Percentiles rank a stretch among this genome's conserved stretches.
These are phyloP conservation scores for Physaria fendleri DNA, from an alignment of 345 rosid genomes.

Conservation along the genomic window DNA sequence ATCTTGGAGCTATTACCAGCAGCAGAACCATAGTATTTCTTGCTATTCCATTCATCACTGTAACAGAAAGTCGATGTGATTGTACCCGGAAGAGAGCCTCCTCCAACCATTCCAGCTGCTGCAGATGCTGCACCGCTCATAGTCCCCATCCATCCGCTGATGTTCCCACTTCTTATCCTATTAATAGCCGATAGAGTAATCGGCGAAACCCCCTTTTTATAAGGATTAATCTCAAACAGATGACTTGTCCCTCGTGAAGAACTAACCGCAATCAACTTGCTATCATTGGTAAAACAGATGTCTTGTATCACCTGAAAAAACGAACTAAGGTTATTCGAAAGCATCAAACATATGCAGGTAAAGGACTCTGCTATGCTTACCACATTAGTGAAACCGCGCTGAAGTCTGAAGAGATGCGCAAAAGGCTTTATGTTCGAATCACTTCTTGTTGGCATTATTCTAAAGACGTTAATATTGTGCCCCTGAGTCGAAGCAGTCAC, in stretches of 20 bases:
- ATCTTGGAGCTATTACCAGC: constrained; percentile 33
- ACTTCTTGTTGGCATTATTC: constrained; percentile 32
- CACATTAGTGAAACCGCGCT: not conserved
- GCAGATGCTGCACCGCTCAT: constrained; percentile 78
- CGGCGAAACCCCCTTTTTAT: constrained; percentile 39
- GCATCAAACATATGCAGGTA: not conserved
- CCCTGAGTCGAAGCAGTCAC: no score
- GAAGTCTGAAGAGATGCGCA: not conserved
- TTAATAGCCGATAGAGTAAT: constrained; percentile 65
- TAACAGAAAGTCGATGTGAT: constrained; percentile 69
- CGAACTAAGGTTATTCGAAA: no score
- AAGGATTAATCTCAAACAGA: constrained; percentile 71
- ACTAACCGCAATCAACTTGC: constrained; percentile 84
- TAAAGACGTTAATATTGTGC: no score
- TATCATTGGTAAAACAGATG: constrained; percentile 54
- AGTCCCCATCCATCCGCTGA: constrained; percentile 75
- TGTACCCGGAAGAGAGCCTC: constrained; percentile 56
- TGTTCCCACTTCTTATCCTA: constrained; percentile 72
- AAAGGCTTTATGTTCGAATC: constrained; percentile 25
- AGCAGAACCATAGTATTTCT: constrained; percentile 16
- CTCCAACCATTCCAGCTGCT: constrained; percentile 69
- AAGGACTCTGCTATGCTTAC: not conserved
- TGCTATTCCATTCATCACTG: constrained; percentile 41
- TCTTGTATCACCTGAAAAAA: no score
- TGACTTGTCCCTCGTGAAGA: constrained; percentile 96